Conservation (phyloP, 108 stramenopile species). For the Nitzschia putrida region DNA sequence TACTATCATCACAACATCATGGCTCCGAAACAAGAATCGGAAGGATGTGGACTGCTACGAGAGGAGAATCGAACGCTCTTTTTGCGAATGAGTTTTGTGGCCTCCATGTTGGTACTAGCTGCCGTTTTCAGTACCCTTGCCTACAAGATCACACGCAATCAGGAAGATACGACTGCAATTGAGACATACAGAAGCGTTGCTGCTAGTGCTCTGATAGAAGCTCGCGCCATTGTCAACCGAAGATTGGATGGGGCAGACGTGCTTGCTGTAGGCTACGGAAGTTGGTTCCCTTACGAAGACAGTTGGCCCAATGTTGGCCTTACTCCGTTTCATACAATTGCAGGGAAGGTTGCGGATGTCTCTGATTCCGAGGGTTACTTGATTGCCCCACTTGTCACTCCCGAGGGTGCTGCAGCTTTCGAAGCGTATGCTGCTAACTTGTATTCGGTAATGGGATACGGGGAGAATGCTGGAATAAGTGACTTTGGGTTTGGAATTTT, state of each 20-base stretch:
- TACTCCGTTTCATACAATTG: slow-evolving; percentile 14
- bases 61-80: background rate
- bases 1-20: too few relatives aligned
- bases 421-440: slow-evolving; percentile 14
- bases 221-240: slow-evolving; percentile 14
- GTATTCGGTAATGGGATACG: background rate
- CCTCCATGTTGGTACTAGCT: slow-evolving; percentile 15
- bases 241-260: slow-evolving; percentile 13
- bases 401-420: slow-evolving; percentile 20
- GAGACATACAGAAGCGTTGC: slow-evolving; percentile 28
- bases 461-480: slow-evolving; percentile 17
- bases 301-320: slow-evolving; percentile 31
- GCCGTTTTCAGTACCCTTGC: slow-evolving; percentile 18
- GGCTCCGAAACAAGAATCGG: too few relatives aligned
- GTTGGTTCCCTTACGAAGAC: slow-evolving; percentile 4
- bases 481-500: slow-evolving; percentile 33
- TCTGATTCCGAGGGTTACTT: background rate
- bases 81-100: slow-evolving; percentile 25
- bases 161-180: slow-evolving; percentile 16
- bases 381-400: slow-evolving; percentile 16
- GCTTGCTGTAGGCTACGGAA: slow-evolving; percentile 8
- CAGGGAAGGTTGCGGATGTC: slow-evolving; percentile 8
- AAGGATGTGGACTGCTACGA: background rate
- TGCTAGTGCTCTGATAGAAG: slow-evolving; percentile 8
- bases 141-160: slow-evolving; percentile 1